phyloP scores from a whole-genome alignment of 1,139 yeast species.

The Nakaseomyces nivariensis region DNA sequence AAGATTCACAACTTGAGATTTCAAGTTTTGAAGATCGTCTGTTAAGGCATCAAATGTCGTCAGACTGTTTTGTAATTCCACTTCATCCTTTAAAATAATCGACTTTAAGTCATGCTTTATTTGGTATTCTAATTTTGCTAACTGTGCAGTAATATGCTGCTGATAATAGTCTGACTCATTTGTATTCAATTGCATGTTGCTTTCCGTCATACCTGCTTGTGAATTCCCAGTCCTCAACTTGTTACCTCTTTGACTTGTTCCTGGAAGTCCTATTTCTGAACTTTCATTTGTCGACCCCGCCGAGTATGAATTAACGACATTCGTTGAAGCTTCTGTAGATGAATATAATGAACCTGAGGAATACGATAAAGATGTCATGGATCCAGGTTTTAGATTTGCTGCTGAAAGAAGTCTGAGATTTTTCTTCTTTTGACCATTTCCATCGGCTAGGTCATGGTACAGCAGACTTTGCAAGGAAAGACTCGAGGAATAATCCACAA shows the following conservation, averaged over 20 bases:
- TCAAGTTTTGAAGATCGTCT: slow-evolving; percentile 8
- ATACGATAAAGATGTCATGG: neutral
- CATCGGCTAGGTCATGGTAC: slow-evolving; percentile 4
- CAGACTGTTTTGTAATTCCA: slow-evolving; percentile 10
- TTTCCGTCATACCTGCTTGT: slow-evolving; percentile 2
- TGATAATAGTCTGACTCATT: slow-evolving; percentile 13
- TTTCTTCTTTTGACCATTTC: neutral
- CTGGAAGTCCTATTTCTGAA: neutral
- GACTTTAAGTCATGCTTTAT: slow-evolving; percentile 11
- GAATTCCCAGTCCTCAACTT: neutral
- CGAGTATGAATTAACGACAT: neutral
- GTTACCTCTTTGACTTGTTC: neutral
- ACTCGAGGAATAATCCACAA: slow-evolving; percentile 3
- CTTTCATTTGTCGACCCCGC: neutral
- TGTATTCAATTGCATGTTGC: slow-evolving; percentile 7
- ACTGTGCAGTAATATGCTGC: slow-evolving; percentile 12
- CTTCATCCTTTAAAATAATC: slow-evolving; percentile 13
- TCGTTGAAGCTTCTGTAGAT: slow-evolving; percentile 7
- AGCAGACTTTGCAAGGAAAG: slow-evolving; percentile 5
- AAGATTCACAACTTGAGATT: slow-evolving; percentile 8
- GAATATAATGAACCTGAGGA: slow-evolving; percentile 10
- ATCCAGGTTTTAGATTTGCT: neutral
- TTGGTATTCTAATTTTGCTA: slow-evolving; percentile 12
- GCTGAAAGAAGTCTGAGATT: neutral
- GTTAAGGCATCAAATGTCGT: slow-evolving; percentile 12